Evolutionary conservation across 2,329 filamentous ascomycete species (phyloP).

Genomic region (Mycocentrospora acerina): DNA sequence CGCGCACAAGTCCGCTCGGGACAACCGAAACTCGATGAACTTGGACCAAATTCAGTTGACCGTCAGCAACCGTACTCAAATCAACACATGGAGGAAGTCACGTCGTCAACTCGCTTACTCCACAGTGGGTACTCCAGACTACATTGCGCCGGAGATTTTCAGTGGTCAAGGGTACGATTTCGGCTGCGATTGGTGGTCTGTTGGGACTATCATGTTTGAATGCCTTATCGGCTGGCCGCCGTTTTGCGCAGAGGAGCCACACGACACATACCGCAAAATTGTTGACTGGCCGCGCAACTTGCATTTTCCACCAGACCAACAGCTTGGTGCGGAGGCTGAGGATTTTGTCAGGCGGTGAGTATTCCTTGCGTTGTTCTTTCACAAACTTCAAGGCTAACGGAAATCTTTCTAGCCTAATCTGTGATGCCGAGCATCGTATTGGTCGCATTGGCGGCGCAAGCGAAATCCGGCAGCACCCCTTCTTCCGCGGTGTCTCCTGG

Average conservation of each 20-base stretch:
- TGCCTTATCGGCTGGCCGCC: conserved; percentile 98
- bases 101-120: conserved; percentile 96
- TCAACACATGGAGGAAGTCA: conserved; percentile 98
- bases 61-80: conserved; percentile 94
- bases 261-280: conserved; percentile 98
- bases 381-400: conserved; percentile 20
- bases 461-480: conserved; percentile 90
- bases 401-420: conserved; percentile 69
- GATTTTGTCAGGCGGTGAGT: conserved; percentile 85
- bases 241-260: conserved; percentile 96
- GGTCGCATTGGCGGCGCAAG: conserved; percentile 79
- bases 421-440: conserved; percentile 88
- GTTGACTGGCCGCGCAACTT: conserved; percentile 96
- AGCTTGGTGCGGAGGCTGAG: conserved; percentile 84
- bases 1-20: conserved; percentile 47
- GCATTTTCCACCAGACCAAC: conserved; percentile 95
- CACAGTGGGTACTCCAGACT: conserved; percentile 96
- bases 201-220: conserved; percentile 99
- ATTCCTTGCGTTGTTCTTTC: conserved; percentile 3
- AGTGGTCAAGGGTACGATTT: conserved; percentile 94
- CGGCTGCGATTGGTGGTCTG: conserved; percentile 98
- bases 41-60: conserved; percentile 98
- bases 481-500: conserved; percentile 97
- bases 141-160: conserved; percentile 98
- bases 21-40: conserved; percentile 88